These are phyloP conservation scores for Fonsecaea multimorphosa DNA, from an alignment of 2,329 filamentous ascomycete genomes.

Conservation along the genomic window DNA sequence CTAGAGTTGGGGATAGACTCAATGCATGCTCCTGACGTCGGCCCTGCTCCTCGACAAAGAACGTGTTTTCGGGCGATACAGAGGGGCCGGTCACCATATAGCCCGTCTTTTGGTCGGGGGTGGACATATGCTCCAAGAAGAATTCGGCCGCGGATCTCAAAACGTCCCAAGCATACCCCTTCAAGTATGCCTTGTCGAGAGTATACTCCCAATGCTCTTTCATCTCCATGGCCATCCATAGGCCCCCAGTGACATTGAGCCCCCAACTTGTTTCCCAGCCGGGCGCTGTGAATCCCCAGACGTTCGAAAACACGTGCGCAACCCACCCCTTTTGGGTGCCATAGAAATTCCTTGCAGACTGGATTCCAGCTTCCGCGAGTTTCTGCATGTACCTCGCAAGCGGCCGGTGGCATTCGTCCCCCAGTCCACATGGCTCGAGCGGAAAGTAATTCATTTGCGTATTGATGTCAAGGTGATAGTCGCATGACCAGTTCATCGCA, in stretches of 20 bases:
- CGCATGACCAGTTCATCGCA: slow-evolving; percentile 6
- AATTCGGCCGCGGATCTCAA: not conserved
- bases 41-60: not conserved
- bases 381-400: not conserved
- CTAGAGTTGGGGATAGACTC: not conserved
- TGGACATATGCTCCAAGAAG: slow-evolving; percentile 1
- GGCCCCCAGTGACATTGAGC: not conserved
- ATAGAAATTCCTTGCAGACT: not conserved
- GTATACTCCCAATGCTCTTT: slow-evolving; percentile 5
- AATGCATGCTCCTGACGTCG: not conserved
- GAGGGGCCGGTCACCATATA: not conserved
- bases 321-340: slow-evolving; percentile 1
- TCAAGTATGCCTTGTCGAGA: slow-evolving; percentile 1
- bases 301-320: not conserved
- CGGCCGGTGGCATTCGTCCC: not conserved
- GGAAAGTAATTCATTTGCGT: slow-evolving; percentile 3
- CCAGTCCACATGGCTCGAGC: not conserved
- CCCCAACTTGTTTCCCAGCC: slow-evolving; percentile 5
- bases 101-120: not conserved
- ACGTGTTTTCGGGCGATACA: not conserved
- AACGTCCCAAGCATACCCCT: not conserved
- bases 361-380: not conserved
- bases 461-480: slow-evolving; percentile 1
- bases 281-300: not conserved
- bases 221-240: slow-evolving; percentile 1